Conservation (phyloP, 2,329 filamentous ascomycete species). For the Allantophomopsis cytisporea region DNA sequence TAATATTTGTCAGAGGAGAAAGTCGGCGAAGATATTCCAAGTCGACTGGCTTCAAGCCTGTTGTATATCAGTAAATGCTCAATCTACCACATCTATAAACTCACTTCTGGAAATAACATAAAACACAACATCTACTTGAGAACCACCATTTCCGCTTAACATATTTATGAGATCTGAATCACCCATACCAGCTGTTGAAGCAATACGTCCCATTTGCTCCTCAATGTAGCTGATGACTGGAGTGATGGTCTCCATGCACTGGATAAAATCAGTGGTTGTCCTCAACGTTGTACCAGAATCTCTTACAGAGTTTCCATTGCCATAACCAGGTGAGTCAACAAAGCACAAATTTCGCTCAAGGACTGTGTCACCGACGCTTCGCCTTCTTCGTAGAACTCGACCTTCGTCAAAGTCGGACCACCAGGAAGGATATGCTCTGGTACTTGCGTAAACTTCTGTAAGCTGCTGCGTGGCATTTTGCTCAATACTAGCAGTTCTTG, state of each 20-base stretch:
- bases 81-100: slow-evolving; percentile 10
- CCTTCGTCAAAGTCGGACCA: slow-evolving; percentile 68
- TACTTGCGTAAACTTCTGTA: slow-evolving; percentile 65
- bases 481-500: slow-evolving; percentile 10
- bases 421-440: slow-evolving; percentile 78
- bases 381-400: slow-evolving; percentile 43
- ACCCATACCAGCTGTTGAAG: slow-evolving; percentile 44
- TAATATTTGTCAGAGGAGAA: slow-evolving; percentile 64
- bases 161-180: slow-evolving; percentile 66
- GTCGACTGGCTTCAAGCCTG: slow-evolving; percentile 48
- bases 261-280: slow-evolving; percentile 15
- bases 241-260: slow-evolving; percentile 42
- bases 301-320: slow-evolving; percentile 36
- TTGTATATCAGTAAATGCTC: slow-evolving; percentile 5
- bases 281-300: slow-evolving; percentile 5
- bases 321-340: slow-evolving; percentile 66
- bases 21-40: slow-evolving; percentile 60
- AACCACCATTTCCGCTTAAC: slow-evolving; percentile 68
- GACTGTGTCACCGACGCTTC: slow-evolving; percentile 62
- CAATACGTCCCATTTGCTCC: slow-evolving; percentile 48
- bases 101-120: slow-evolving; percentile 67
- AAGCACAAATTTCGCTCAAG: slow-evolving; percentile 91
- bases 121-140: slow-evolving; percentile 72
- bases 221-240: slow-evolving; percentile 60
- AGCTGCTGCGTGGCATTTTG: slow-evolving; percentile 26